Evolutionary conservation across 441 rosid species (phyloP), one percentile per base, ranked within the genome.

Genomic region (Francoa sonchifolia): DNA sequence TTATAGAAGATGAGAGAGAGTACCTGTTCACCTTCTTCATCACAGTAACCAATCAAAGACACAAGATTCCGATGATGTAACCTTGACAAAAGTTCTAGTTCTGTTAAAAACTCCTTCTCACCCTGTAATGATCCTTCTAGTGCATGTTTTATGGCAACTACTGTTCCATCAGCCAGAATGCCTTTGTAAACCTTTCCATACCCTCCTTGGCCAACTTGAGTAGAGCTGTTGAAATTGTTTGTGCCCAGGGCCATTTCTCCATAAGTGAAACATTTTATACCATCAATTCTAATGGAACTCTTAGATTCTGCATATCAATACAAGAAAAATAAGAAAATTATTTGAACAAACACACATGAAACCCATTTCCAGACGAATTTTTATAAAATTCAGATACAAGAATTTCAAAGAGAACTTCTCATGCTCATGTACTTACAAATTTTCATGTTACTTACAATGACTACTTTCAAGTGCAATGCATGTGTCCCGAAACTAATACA

Each of bases 1-100:
- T 8, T 8, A 29, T 8, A 29, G 3, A 3, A 29, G 9, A 29
- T 8, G 21, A 10, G 10, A 46, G 32, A 25, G 28, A 30, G 14
- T 72, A 82, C 99, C 95, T 83, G 99, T 61, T 90, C 95, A 14
- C 82, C 82, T 72, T 79, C 84, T 59, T 90, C 99, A 12, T 90
- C 96, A 38, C 99, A 86, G 19, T 63, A 86, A 39, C 99, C 99
- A 42, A 80, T 21, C 77, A 90, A 75, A 53, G 95, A 70, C 47
- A 86, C 90, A 23, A 90, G 95, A 59, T 90, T 90, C 33, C 99
- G 68, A 36, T 90, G 99, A 63, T 90, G 99, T 48, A 90, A 54
- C 61, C 96, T 80, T 42, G 96, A 86, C 46, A 90, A 58, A 59
- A 90, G 49, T 46, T 78, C 72, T 42, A 86, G 86, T 57, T 90